Evolutionary conservation across 2,329 filamentous ascomycete genomes (phyloP).

Genomic region (Macrophomina phaseolina): DNA sequence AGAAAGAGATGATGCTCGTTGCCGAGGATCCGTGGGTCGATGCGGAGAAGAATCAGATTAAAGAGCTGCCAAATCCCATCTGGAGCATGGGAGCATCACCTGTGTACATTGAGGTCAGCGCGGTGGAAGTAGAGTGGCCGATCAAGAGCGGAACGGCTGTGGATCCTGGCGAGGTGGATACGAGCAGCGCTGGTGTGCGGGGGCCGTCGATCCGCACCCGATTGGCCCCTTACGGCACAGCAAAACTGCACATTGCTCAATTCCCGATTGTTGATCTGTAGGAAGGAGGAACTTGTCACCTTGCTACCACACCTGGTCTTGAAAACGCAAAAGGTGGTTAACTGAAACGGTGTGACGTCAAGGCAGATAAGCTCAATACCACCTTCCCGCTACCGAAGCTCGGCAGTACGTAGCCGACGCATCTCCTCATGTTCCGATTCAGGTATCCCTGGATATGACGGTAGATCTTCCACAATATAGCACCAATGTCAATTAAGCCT

Average conservation of each 20-base stretch:
- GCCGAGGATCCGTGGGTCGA: neutral
- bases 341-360: neutral
- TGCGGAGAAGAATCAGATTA: neutral
- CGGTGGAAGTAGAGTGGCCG: neutral
- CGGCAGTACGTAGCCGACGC: neutral
- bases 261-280: neutral
- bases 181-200: neutral
- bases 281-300: too few relatives aligned
- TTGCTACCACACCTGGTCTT: too few relatives aligned
- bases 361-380: slow-evolving; percentile 10
- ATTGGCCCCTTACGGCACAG: slow-evolving; percentile 1
- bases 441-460: neutral
- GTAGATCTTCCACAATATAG: neutral
- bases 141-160: slow-evolving; percentile 14
- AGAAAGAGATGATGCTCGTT: neutral
- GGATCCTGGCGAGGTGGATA: neutral
- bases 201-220: neutral
- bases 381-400: neutral
- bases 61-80: neutral
- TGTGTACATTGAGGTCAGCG: neutral
- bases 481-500: neutral
- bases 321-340: too few relatives aligned
- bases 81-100: neutral
- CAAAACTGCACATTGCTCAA: slow-evolving; percentile 12
- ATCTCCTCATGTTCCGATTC: neutral